A percentile compares a stretch with the other conserved stretches of the same genome.
These are phyloP conservation scores for Penicillium nucicola DNA, from an alignment of 495 filamentous ascomycete genomes.

Conservation along the genomic window DNA sequence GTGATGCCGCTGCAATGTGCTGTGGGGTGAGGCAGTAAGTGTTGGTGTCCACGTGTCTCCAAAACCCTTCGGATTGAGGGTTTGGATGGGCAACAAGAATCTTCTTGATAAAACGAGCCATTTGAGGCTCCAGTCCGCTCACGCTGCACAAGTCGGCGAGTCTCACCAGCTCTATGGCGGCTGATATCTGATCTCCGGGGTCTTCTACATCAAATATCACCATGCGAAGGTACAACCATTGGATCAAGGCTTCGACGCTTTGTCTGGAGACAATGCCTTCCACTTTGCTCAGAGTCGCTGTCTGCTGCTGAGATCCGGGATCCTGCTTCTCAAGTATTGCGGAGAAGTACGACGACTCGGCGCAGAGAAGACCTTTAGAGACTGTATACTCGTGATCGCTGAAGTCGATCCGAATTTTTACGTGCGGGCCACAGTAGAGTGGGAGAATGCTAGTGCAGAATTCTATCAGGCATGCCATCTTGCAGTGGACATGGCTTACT, in stretches of 20 bases:
- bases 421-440: neutral
- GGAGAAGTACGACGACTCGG: constrained; percentile 18
- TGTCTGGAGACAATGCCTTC: constrained; percentile 16
- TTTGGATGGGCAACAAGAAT: constrained; percentile 3
- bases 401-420: constrained; percentile 6
- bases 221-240: constrained; percentile 24
- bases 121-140: constrained; percentile 15
- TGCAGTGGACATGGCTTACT: too few relatives aligned
- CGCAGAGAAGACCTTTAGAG: constrained; percentile 24
- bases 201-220: constrained; percentile 15
- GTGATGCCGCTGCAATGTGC: constrained; percentile 18
- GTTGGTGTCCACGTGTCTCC: constrained; percentile 1
- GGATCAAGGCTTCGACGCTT: constrained; percentile 24
- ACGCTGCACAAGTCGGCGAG: constrained; percentile 25
- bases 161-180: constrained; percentile 24
- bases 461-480: too few relatives aligned
- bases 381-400: constrained; percentile 18
- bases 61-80: neutral
- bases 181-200: constrained; percentile 14
- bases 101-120: constrained; percentile 17
- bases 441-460: constrained; percentile 2
- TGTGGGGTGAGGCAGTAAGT: constrained; percentile 15
- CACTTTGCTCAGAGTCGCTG: constrained; percentile 18
- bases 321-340: constrained; percentile 22
- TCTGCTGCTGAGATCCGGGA: constrained; percentile 15